Evolutionary conservation across 495 filamentous ascomycete genomes (phyloP).

Genomic region (Tuber microsphaerosporum): DNA sequence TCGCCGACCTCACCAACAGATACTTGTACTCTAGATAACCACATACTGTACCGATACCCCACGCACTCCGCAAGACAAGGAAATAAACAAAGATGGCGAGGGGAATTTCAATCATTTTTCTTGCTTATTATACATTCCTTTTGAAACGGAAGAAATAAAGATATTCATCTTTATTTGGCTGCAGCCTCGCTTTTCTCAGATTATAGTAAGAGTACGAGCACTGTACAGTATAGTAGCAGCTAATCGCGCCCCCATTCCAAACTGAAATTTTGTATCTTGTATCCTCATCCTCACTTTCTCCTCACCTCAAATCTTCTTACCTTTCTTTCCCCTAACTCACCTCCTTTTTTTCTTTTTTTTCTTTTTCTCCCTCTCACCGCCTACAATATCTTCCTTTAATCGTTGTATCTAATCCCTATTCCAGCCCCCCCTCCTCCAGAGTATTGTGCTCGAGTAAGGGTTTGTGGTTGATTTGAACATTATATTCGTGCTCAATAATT

Average conservation of each 20-base stretch:
- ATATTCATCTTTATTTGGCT: neutral
- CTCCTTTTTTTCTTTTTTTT: neutral
- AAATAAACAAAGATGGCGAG: neutral
- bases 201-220: neutral
- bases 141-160: neutral
- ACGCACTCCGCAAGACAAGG: neutral
- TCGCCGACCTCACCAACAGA: too few relatives aligned
- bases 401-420: neutral
- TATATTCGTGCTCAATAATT: neutral
- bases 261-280: neutral
- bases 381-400: neutral
- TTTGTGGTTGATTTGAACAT: neutral
- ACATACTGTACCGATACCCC: neutral
- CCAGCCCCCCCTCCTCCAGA: too few relatives aligned
- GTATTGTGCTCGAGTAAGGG: neutral
- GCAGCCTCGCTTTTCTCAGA: neutral
- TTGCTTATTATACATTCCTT: neutral
- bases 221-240: too few relatives aligned
- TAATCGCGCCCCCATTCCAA: slow-evolving; percentile 1
- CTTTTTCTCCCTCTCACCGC: neutral
- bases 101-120: neutral
- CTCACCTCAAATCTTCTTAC: neutral
- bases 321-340: neutral
- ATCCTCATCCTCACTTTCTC: neutral
- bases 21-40: neutral